Conservation (phyloP, 129 eudicot species). For the Centella asiatica region DNA sequence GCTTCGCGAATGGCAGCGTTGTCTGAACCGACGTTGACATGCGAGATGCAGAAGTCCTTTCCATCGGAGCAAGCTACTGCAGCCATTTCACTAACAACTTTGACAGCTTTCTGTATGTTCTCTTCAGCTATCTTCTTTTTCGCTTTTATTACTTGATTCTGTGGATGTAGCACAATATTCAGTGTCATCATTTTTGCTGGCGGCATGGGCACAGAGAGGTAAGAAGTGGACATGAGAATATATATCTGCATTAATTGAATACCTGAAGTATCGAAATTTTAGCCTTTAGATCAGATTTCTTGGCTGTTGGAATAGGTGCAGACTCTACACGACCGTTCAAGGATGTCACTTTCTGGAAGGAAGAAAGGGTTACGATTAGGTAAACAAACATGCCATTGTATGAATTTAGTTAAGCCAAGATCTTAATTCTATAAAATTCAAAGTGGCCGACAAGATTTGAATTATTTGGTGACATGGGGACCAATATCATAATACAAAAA, state of each 20-base stretch:
- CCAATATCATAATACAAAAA: too few relatives aligned
- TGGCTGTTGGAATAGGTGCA: slow-evolving; percentile 71
- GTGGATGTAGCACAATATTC: slow-evolving; percentile 5
- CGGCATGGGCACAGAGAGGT: not conserved
- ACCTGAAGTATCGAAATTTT: slow-evolving; percentile 67
- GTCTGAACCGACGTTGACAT: slow-evolving; percentile 70
- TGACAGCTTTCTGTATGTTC: slow-evolving; percentile 61
- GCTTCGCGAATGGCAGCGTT: slow-evolving; percentile 85
- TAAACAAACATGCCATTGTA: not conserved
- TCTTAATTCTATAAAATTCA: too few relatives aligned
- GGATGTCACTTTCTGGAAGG: slow-evolving; percentile 33
- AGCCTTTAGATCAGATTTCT: slow-evolving; percentile 69
- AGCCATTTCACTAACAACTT: slow-evolving; percentile 54
- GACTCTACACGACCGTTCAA: slow-evolving; percentile 78
- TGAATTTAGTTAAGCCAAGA: not conserved
- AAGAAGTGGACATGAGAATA: not conserved
- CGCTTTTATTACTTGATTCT: slow-evolving; percentile 66
- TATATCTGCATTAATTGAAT: not conserved
- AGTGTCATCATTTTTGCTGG: not conserved
- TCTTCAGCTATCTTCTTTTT: slow-evolving; percentile 75
- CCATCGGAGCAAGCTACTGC: slow-evolving; percentile 70
- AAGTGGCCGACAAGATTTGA: too few relatives aligned
- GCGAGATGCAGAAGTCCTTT: slow-evolving; percentile 59
- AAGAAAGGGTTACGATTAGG: not conserved
- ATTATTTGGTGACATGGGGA: too few relatives aligned